phyloP scores from a whole-genome alignment of 768 basidiomycete species.

The Hygrocybe coccinea region DNA sequence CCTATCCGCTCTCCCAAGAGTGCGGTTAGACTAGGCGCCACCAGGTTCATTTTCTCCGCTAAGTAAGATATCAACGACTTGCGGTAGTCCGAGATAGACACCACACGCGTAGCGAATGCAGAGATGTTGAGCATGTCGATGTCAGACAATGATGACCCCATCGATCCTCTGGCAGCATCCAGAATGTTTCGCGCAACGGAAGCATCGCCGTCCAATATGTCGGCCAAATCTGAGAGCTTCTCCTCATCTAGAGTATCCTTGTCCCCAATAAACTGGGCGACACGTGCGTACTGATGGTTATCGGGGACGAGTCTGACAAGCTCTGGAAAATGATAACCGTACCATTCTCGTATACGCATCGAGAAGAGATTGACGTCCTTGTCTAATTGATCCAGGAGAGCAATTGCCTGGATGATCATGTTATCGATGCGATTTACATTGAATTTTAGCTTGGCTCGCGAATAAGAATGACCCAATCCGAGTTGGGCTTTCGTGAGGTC shows the following conservation, averaged over 20 bases:
- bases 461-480: conserved; percentile 96
- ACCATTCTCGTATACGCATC: conserved; percentile 98
- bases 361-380: conserved; percentile 99
- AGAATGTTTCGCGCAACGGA: conserved; percentile 89
- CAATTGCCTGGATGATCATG: conserved; percentile 99
- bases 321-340: conserved; percentile 98
- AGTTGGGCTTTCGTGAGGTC: conserved; percentile 93
- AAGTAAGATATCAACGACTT: conserved; percentile 84
- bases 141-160: conserved; percentile 87
- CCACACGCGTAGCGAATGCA: conserved; percentile 83
- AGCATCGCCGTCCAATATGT: conserved; percentile 77
- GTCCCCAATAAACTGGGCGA: conserved; percentile 82
- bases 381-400: conserved; percentile 96
- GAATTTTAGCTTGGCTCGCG: conserved; percentile 96
- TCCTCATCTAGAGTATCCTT: conserved; percentile 78
- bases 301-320: conserved; percentile 90
- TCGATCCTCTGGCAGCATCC: conserved; percentile 89
- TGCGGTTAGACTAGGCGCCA: conserved; percentile 89
- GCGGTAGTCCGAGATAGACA: conserved; percentile 91
- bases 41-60: conserved; percentile 95
- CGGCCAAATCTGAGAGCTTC: conserved; percentile 71
- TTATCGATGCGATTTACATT: conserved; percentile 95
- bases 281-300: conserved; percentile 88
- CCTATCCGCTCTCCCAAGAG: conserved; percentile 90
- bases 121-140: conserved; percentile 96